phyloP scores from a whole-genome alignment of 345 rosid species.

The Erucastrum elatum region DNA sequence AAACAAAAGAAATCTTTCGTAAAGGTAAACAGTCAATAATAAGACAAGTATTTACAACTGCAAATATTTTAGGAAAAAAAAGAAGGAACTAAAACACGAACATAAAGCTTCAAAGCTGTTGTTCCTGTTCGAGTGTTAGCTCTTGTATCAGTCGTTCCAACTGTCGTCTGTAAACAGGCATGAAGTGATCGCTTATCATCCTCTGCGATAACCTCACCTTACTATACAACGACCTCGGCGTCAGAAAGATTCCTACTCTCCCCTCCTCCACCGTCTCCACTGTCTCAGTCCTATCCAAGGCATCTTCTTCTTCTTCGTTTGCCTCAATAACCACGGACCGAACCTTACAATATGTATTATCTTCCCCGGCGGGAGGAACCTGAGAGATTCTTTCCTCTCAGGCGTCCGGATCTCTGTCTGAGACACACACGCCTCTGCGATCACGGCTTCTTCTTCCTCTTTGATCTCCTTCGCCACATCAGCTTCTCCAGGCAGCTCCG shows the following conservation, averaged over 20 bases:
- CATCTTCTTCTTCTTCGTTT: slow-evolving; percentile 15
- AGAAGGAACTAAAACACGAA: not conserved
- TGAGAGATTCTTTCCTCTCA: slow-evolving; percentile 68
- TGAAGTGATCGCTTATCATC: too few relatives aligned
- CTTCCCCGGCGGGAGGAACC: slow-evolving; percentile 91
- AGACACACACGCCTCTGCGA: slow-evolving; percentile 68
- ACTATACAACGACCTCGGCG: too few relatives aligned
- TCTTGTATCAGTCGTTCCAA: too few relatives aligned
- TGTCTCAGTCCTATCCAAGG: slow-evolving; percentile 28
- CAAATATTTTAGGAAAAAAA: not conserved
- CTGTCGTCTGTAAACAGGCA: too few relatives aligned
- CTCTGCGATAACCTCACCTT: too few relatives aligned
- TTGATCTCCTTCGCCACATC: slow-evolving; percentile 67
- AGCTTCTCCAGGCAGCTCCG: slow-evolving; percentile 43
- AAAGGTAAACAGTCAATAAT: not conserved
- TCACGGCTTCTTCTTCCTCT: slow-evolving; percentile 88
- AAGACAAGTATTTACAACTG: slow-evolving; percentile 28
- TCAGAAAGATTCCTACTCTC: too few relatives aligned
- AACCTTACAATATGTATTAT: slow-evolving; percentile 74
- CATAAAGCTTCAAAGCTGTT: too few relatives aligned
- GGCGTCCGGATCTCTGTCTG: slow-evolving; percentile 48
- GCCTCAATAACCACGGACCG: slow-evolving; percentile 38
- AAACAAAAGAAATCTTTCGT: not conserved
- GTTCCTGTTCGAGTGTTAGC: too few relatives aligned
- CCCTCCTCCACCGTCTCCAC: slow-evolving; percentile 37